Conservation (phyloP, 805 yeast genomes). For the Wickerhamiella shivajii region DNA sequence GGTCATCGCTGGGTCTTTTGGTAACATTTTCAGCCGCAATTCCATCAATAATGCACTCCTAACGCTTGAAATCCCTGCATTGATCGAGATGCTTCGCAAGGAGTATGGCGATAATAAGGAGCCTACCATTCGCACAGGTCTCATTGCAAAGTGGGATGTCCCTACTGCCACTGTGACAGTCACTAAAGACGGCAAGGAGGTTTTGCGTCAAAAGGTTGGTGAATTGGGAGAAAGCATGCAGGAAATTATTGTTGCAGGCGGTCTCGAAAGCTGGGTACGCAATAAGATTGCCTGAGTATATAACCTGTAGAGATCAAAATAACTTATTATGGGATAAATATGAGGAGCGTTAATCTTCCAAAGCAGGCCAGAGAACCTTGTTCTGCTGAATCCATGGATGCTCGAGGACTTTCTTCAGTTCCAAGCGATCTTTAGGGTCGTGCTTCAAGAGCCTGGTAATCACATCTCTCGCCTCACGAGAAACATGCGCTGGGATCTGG, state of each 20-base stretch:
- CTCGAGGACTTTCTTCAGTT: conserved; percentile 41
- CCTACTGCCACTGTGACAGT: conserved; percentile 70
- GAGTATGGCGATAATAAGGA: conserved; percentile 43
- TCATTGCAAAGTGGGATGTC: conserved; percentile 88
- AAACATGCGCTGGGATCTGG: conserved; percentile 53
- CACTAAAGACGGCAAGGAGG: conserved; percentile 33
- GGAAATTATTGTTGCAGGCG: conserved; percentile 93
- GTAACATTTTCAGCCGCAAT: conserved; percentile 91
- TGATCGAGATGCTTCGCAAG: conserved; percentile 63
- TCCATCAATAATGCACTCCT: conserved; percentile 90
- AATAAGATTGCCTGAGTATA: conserved; percentile 1
- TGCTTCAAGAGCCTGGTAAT: conserved; percentile 47
- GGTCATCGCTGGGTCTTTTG: conserved; percentile 94
- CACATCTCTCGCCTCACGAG: conserved; percentile 63
- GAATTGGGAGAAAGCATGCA: conserved; percentile 91
- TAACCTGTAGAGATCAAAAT: too few species aligned
- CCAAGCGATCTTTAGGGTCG: conserved; percentile 52
- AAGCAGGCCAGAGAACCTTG: conserved; percentile 45
- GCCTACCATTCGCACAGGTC: conserved; percentile 87
- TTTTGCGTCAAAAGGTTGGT: conserved; percentile 79
- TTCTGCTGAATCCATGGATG: conserved; percentile 81
- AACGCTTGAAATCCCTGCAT: conserved; percentile 83
- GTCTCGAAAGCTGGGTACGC: conserved; percentile 92
- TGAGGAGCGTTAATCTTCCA: not conserved
- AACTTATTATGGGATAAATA: conserved; percentile 6